phyloP scores from a whole-genome alignment of 371 early-diverging fungal species.

The Entomophthora muscae region DNA sequence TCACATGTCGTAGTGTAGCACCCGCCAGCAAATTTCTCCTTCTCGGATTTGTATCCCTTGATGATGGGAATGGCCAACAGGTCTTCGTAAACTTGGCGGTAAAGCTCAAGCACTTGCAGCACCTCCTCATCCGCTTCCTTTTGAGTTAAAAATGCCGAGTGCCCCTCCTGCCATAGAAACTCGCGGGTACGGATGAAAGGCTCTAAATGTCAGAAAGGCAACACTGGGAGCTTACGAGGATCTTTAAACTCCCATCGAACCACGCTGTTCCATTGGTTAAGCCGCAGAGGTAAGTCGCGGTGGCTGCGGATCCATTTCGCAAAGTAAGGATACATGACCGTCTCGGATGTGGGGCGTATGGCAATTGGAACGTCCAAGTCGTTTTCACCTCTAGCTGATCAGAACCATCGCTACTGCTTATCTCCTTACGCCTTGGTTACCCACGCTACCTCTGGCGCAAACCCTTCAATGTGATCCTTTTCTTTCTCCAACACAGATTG shows the following conservation, averaged over 20 bases:
- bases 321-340: slow-evolving; percentile 99
- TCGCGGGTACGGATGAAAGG: slow-evolving; percentile 99
- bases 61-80: slow-evolving; percentile 98
- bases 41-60: slow-evolving; percentile 97
- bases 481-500: slow-evolving; percentile 83
- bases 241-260: slow-evolving; percentile 99
- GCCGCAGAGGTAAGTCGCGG: slow-evolving; percentile 94
- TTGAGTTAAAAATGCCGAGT: slow-evolving; percentile 92
- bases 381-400: slow-evolving; percentile 46
- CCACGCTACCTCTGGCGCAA: slow-evolving; percentile 99
- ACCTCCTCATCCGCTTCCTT: slow-evolving; percentile 90
- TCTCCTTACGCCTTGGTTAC: slow-evolving; percentile 80
- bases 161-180: slow-evolving; percentile 99
- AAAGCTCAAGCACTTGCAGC: slow-evolving; percentile 81
- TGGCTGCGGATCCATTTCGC: slow-evolving; percentile 98
- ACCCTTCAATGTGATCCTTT: slow-evolving; percentile 99
- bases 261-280: slow-evolving; percentile 99
- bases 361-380: slow-evolving; percentile 97
- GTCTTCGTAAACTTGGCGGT: slow-evolving; percentile 94
- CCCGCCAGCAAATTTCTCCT: slow-evolving; percentile 99
- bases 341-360: slow-evolving; percentile 99
- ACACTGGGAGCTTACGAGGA: slow-evolving; percentile 61
- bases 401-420: background rate
- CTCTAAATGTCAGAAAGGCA: slow-evolving; percentile 23
- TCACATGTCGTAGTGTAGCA: slow-evolving; percentile 97